Conservation (phyloP, 306 rosid species). For the Cicer chorassanicum region DNA sequence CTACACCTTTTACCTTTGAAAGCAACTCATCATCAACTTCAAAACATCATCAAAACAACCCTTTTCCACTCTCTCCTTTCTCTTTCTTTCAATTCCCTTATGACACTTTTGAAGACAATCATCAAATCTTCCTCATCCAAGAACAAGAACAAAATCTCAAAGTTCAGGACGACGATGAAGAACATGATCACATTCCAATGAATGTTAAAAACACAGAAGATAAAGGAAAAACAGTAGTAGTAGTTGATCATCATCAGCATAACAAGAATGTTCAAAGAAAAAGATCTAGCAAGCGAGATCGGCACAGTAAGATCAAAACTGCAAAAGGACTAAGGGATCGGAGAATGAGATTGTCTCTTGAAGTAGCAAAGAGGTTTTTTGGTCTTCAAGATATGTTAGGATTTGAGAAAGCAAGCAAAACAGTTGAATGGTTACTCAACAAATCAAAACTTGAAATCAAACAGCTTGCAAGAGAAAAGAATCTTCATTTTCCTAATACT, state of each 20-base stretch:
- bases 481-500: neutral
- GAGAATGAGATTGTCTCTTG: constrained; percentile 84
- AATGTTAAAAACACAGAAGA: too few species aligned
- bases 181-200: too few species aligned
- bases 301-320: constrained; percentile 88
- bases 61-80: constrained; percentile 45
- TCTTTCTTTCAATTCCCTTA: constrained; percentile 56
- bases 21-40: constrained; percentile 44
- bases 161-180: too few species aligned
- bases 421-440: constrained; percentile 82
- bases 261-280: constrained; percentile 45
- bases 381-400: constrained; percentile 85
- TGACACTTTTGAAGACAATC: constrained; percentile 58
- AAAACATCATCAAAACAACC: constrained; percentile 44
- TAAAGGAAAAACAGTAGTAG: neutral
- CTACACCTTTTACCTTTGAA: constrained; percentile 35
- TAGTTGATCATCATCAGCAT: neutral
- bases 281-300: constrained; percentile 68
- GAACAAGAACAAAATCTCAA: constrained; percentile 47
- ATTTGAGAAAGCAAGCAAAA: constrained; percentile 88
- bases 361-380: constrained; percentile 75
- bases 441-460: constrained; percentile 65
- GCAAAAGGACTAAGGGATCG: constrained; percentile 78
- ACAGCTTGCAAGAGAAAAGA: constrained; percentile 56
- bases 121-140: constrained; percentile 46